Percentiles rank a stretch among this genome's conserved stretches.
Conservation (phyloP, 2,329 filamentous ascomycete genomes). For the Colletotrichum sp. region DNA sequence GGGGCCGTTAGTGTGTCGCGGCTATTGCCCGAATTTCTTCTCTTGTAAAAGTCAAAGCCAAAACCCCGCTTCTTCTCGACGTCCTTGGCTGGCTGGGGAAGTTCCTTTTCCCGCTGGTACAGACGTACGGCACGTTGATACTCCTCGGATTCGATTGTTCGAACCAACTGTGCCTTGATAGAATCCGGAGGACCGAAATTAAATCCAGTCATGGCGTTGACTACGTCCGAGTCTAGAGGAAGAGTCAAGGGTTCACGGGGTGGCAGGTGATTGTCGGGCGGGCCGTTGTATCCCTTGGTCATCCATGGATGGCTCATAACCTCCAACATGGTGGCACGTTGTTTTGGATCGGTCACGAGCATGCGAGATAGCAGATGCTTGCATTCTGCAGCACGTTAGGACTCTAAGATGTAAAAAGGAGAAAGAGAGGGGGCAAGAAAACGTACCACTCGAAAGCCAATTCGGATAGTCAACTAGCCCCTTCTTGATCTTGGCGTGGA, state of each 20-base stretch:
- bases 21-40: conserved; percentile 87
- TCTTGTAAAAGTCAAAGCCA: conserved; percentile 94
- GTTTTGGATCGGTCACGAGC: conserved; percentile 91
- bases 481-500: conserved; percentile 99
- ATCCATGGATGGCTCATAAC: conserved; percentile 98
- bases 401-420: not conserved
- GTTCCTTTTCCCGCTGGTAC: conserved; percentile 70
- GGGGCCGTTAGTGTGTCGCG: conserved; percentile 83
- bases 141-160: conserved; percentile 90
- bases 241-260: conserved; percentile 82
- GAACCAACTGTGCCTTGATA: conserved; percentile 81
- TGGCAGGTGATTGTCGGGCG: conserved; percentile 90
- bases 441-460: conserved; percentile 86
- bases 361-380: conserved; percentile 91
- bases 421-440: not conserved
- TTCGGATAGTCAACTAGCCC: conserved; percentile 94
- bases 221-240: conserved; percentile 81
- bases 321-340: conserved; percentile 85
- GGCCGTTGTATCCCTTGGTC: conserved; percentile 84
- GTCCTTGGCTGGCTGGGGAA: conserved; percentile 61
- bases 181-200: conserved; percentile 90
- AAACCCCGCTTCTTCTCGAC: conserved; percentile 88
- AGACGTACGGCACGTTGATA: conserved; percentile 85
- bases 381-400: conserved; percentile 72
- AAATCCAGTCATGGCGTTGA: conserved; percentile 96